Evolutionary conservation across 192 early-diverging fungal genomes (phyloP), one percentile per base, ranked within the genome.

Genomic region (Coemansia sp.): DNA sequence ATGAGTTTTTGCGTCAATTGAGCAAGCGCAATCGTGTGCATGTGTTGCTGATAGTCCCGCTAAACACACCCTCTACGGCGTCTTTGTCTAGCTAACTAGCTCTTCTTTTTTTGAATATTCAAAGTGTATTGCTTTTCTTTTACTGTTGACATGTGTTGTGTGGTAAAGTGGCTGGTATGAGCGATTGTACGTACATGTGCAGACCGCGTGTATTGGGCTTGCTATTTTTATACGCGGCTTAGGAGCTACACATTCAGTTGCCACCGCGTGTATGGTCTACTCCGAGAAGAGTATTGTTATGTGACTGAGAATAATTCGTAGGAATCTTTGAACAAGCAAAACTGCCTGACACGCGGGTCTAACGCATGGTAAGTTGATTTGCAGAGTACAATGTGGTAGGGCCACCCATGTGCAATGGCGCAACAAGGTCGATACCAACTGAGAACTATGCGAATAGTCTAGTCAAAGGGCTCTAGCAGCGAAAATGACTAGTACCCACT

Each of bases 11-110:
- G 59, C 52, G 50, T 3, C 58, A 70, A 11, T 30, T 81, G 52
- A 50, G 43, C 39, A 72, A 75, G 44, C 70, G 70, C 59, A 71
- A 73, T 53, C 69, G 73, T 18, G 60, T 81, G n/a, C 78, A 81
- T 50, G 69, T 75, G 39, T 47, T 81, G 67, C 67, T 72, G 9
- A 64, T 81, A 29, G 70, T 73, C 20, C 78, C 78, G 2, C 61
- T 62, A 53, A 62, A 56, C 34, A 29, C 63, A n/a, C 32, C 50
- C 15, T 67, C 69, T 3, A 40, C 53, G 18, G 45, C 69, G 30
- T 52, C 69, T 0, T 64, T 67, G 4, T 75, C 67, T 29, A 66
- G 59, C 4, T 75, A 40, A 49, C n/a, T 45, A 6, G 24, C 32
- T 12, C 45, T 29, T 59, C 37, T 8, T 40, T 27, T 30, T 44